Conservation (phyloP, 2,329 filamentous ascomycete genomes). For the Sarocladium brachiariae region DNA sequence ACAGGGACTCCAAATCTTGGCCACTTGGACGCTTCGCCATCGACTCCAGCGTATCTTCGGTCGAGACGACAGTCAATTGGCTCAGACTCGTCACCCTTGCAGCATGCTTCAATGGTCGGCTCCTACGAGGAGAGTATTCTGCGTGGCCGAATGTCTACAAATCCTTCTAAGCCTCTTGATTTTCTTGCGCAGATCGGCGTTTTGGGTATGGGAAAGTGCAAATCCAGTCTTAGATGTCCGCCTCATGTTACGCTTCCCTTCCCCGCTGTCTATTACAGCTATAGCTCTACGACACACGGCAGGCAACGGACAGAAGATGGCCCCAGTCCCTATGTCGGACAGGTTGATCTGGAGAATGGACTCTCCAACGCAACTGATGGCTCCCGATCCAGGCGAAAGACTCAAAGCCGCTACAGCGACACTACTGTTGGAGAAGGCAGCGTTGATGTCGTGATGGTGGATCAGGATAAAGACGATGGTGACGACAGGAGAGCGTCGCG, state of each 20-base stretch:
- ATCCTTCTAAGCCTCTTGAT: constrained; percentile 82
- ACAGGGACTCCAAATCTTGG: constrained; percentile 45
- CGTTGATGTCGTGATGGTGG: constrained; percentile 16
- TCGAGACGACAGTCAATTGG: constrained; percentile 63
- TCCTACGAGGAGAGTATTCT: constrained; percentile 97
- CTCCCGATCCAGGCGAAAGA: constrained; percentile 40
- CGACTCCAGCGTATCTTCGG: constrained; percentile 43
- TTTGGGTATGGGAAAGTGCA: constrained; percentile 82
- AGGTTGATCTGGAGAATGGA: constrained; percentile 83
- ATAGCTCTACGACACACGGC: constrained; percentile 60
- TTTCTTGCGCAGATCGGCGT: constrained; percentile 96
- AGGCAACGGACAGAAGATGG: constrained; percentile 67
- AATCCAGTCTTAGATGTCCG: constrained; percentile 75
- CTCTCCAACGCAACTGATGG: constrained; percentile 49
- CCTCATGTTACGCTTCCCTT: constrained; percentile 87
- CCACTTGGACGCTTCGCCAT: constrained; percentile 34
- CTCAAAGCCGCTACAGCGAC: constrained; percentile 37
- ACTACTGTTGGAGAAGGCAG: constrained; percentile 23
- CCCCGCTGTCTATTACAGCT: constrained; percentile 93
- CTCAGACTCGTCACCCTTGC: constrained; percentile 68
- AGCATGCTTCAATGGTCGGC: constrained; percentile 92
- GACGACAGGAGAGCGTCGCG: constrained; percentile 21
- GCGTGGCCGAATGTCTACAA: constrained; percentile 92
- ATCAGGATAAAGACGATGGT: constrained; percentile 12
- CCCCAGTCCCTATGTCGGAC: constrained; percentile 91